These are phyloP conservation scores for Camelina hispida DNA, from an alignment of 345 rosid genomes.

Conservation along the genomic window DNA sequence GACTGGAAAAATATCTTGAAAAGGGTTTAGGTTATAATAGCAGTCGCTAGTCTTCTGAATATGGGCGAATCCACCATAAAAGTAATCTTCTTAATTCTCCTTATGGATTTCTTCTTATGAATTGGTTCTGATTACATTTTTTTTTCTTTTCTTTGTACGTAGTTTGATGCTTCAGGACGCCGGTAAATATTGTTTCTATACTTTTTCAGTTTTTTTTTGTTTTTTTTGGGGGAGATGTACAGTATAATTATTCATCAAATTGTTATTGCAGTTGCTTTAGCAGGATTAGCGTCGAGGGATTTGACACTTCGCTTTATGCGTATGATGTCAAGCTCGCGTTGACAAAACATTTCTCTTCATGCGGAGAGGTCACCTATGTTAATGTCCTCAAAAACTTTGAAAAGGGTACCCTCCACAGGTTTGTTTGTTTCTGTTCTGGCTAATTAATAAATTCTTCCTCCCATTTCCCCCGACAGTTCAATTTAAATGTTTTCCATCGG, in stretches of 20 bases:
- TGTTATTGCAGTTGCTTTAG: background rate
- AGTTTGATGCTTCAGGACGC: background rate
- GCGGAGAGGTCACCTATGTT: background rate
- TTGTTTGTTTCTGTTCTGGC: background rate
- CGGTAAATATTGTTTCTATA: background rate
- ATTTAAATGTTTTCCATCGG: no score
- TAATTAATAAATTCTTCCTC: background rate
- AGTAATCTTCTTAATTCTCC: background rate
- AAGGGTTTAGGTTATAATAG: no score
- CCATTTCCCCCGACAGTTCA: background rate
- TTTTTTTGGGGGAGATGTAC: background rate
- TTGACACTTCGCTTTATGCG: background rate
- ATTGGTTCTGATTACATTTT: background rate
- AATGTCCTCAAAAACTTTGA: background rate
- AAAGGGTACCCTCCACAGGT: background rate
- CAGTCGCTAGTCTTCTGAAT: no score
- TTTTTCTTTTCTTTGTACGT: background rate
- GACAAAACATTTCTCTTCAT: background rate
- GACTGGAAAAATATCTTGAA: no score
- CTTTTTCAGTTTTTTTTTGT: background rate
- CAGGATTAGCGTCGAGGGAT: background rate
- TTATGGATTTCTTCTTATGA: background rate
- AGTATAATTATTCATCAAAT: background rate
- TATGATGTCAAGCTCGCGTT: background rate
- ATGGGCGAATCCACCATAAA: background rate